Percentiles rank a stretch among this genome's conserved stretches.
Conservation (phyloP, 2,329 filamentous ascomycete species). For the Talaromyces islandicus region DNA sequence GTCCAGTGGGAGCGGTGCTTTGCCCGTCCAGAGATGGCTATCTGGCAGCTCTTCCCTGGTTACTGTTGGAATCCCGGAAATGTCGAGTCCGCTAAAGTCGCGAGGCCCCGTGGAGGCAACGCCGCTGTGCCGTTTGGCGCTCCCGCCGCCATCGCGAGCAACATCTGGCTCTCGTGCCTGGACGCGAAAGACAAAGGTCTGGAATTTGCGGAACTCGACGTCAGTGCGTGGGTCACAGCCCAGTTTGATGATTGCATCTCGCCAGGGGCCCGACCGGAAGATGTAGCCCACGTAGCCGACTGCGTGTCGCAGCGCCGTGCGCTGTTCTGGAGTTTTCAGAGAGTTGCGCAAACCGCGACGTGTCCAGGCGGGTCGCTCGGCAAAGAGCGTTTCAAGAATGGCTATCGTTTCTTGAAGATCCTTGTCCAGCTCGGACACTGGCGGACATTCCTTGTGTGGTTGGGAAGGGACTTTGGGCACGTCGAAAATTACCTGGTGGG, state of each 20-base stretch:
- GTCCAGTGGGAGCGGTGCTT: constrained; percentile 61
- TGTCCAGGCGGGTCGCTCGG: constrained; percentile 77
- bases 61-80: constrained; percentile 8
- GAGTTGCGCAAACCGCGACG: constrained; percentile 73
- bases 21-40: constrained; percentile 75
- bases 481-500: constrained; percentile 55
- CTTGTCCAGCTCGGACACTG: constrained; percentile 45
- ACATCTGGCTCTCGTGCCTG: constrained; percentile 30
- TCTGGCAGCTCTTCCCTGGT: constrained; percentile 3
- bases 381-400: constrained; percentile 60
- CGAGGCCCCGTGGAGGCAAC: constrained; percentile 8
- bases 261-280: constrained; percentile 88
- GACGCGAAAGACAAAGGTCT: constrained; percentile 82
- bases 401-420: constrained; percentile 60
- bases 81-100: constrained; percentile 8
- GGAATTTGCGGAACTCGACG: constrained; percentile 72
- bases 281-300: constrained; percentile 84
- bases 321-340: constrained; percentile 48
- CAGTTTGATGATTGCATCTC: constrained; percentile 78
- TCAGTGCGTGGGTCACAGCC: constrained; percentile 79
- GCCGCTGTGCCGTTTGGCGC: constrained; percentile 18
- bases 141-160: constrained; percentile 24
- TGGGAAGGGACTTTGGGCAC: constrained; percentile 56
- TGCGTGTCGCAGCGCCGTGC: constrained; percentile 61
- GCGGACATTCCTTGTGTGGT: constrained; percentile 52